A percentile compares a stretch with the other conserved stretches of the same genome.
Conservation (phyloP, 1,139 yeast species). For the Pichia sp. region DNA sequence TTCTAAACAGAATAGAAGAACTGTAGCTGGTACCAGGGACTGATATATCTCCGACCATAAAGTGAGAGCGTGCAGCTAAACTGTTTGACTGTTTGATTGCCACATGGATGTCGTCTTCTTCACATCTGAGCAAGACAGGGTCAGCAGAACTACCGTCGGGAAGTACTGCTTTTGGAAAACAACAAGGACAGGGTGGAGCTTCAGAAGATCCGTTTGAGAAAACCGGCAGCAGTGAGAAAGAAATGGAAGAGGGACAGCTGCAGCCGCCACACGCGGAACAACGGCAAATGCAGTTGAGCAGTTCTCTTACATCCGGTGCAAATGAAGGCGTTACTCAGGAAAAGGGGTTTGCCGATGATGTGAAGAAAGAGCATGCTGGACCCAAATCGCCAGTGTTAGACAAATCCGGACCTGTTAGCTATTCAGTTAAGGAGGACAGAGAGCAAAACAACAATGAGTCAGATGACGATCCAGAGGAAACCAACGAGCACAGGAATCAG, state of each 20-base stretch:
- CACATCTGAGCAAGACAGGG: not conserved
- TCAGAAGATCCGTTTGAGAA: not conserved
- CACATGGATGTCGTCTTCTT: not conserved
- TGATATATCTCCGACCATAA: not conserved
- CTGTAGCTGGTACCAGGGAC: not conserved
- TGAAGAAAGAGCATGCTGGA: not conserved
- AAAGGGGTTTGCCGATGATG: not conserved
- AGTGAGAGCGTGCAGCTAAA: not conserved
- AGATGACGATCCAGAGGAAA: not conserved
- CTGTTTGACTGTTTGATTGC: not conserved
- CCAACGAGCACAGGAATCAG: not conserved
- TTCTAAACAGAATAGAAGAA: not conserved
- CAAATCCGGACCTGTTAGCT: not conserved
- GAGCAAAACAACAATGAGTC: conserved; percentile 3
- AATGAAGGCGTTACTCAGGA: not conserved
- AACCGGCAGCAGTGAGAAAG: not conserved
- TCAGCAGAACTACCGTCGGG: not conserved
- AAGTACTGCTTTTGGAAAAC: not conserved
- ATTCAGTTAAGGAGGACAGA: not conserved
- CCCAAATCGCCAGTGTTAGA: not conserved
- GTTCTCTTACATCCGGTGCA: not conserved
- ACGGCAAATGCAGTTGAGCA: not conserved
- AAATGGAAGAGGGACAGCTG: not conserved
- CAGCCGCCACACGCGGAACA: not conserved
- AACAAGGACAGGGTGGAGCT: no score